Evolutionary conservation across 345 rosid genomes (phyloP).

Genomic region (Xanthoceras sorbifolium): DNA sequence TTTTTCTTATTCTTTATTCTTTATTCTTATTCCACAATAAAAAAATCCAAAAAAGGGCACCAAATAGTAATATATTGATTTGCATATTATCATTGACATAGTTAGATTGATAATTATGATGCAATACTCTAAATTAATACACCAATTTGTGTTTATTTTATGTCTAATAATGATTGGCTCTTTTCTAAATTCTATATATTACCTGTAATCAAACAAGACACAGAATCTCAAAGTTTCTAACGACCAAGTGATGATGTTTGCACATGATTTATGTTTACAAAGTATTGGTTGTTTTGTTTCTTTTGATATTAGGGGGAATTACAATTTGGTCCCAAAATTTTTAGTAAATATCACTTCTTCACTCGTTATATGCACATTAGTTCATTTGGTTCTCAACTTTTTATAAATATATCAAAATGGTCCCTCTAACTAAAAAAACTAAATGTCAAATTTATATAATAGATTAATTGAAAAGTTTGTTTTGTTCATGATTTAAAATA

Average conservation of each 20-base stretch:
- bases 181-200: background rate
- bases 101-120: background rate
- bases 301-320: no score
- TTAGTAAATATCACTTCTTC: no score
- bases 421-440: no score
- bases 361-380: no score
- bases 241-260: constrained; percentile 1
- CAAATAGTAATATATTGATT: background rate
- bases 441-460: no score
- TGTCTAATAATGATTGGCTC: background rate
- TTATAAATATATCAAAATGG: no score
- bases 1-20: no score
- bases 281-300: background rate
- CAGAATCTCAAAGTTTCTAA: background rate
- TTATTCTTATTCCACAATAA: no score
- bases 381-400: no score
- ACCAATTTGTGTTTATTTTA: background rate
- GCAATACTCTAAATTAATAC: background rate
- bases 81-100: background rate
- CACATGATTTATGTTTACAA: background rate
- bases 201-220: background rate
- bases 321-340: no score
- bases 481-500: no score
- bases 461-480: no score
- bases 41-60: background rate